Evolutionary conservation across 2,329 filamentous ascomycete genomes (phyloP).

Genomic region (Alternaria arborescens): DNA sequence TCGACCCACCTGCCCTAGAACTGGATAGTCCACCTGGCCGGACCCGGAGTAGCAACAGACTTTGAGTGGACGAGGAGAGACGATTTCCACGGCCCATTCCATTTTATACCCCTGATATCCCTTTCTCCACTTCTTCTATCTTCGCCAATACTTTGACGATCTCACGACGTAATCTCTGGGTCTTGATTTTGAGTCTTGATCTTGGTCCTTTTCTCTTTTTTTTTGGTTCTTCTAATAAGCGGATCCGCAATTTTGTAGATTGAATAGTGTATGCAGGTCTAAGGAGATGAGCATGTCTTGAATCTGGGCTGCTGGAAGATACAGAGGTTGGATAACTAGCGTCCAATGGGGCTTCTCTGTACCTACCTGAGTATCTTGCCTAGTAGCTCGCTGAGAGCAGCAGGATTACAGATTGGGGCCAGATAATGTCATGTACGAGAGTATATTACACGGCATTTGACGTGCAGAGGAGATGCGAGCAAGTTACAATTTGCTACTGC

Average conservation of each 20-base stretch:
- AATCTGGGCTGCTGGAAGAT: constrained; percentile 14
- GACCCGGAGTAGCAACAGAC: constrained; percentile 7
- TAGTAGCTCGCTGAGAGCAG: neutral
- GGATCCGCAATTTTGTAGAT: constrained; percentile 16
- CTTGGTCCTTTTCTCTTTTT: neutral
- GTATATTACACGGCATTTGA: neutral
- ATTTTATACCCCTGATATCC: constrained; percentile 43
- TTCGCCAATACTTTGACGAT: constrained; percentile 30
- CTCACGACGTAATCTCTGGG: constrained; percentile 30
- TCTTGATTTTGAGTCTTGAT: constrained; percentile 7
- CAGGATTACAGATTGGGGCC: constrained; percentile 3
- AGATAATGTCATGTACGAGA: neutral
- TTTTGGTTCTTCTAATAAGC: constrained; percentile 14
- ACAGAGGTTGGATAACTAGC: constrained; percentile 1
- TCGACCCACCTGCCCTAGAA: constrained; percentile 8
- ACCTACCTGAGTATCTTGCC: neutral
- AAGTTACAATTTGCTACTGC: neutral
- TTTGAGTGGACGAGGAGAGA: constrained; percentile 13
- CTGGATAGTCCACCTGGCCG: constrained; percentile 3
- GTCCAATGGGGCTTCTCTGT: no score
- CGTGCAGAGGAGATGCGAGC: neutral
- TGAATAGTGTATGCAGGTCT: constrained; percentile 11
- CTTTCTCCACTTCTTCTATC: constrained; percentile 24
- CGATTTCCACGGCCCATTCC: constrained; percentile 24
- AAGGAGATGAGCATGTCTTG: constrained; percentile 8